Evolutionary conservation across 805 yeast genomes (phyloP).

Genomic region (Saturnispora galanensis): DNA sequence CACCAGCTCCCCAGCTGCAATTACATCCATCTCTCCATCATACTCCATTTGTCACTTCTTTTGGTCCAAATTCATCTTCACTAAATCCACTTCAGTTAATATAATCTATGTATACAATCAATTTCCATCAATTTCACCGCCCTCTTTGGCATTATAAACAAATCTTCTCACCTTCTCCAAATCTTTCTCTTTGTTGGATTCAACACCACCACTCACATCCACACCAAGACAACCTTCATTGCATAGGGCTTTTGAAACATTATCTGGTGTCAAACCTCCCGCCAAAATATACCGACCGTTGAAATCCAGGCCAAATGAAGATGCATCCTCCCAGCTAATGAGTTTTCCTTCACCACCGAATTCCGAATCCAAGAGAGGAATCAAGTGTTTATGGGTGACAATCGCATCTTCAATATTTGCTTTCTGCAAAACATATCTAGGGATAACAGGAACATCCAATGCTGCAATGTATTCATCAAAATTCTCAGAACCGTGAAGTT

Average conservation of each 20-base stretch:
- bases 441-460: conserved; percentile 50
- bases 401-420: conserved; percentile 22
- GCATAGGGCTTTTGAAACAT: conserved; percentile 45
- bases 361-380: conserved; percentile 76
- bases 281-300: conserved; percentile 55
- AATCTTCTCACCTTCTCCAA: conserved; percentile 49
- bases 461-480: conserved; percentile 34
- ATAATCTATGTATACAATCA: no score
- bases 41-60: no score
- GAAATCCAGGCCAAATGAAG: conserved; percentile 25
- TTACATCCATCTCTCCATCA: no score
- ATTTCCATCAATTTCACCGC: no score
- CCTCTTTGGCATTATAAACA: conserved; percentile 38
- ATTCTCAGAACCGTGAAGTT: conserved; percentile 75
- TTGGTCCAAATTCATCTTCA: no score
- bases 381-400: conserved; percentile 30
- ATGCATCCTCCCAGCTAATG: conserved; percentile 61
- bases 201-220: conserved; percentile 92
- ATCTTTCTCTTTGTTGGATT: conserved; percentile 69
- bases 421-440: conserved; percentile 60
- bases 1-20: no score
- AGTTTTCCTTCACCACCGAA: conserved; percentile 83
- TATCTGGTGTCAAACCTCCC: conserved; percentile 79
- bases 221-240: conserved; percentile 68
- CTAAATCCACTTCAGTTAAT: no score